A percentile compares a stretch with the other conserved stretches of the same genome.
These are phyloP conservation scores for Gryganskiella cystojenkinii DNA, from an alignment of 192 early-diverging fungal genomes.

Conservation along the genomic window DNA sequence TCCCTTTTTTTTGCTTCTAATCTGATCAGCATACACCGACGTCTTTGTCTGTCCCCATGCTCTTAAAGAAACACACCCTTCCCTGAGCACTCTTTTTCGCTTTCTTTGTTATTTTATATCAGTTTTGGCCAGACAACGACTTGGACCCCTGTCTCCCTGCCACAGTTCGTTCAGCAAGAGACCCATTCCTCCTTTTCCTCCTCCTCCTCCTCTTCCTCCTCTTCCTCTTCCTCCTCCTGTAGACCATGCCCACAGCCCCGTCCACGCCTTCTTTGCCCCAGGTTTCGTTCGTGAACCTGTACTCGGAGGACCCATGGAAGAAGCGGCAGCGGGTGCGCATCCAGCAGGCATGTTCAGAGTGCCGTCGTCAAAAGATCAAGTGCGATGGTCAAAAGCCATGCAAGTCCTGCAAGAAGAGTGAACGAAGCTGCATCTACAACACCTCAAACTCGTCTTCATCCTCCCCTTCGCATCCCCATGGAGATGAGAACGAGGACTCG, in stretches of 20 bases:
- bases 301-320: constrained; percentile 54
- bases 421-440: constrained; percentile 48
- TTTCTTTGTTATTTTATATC: too few species aligned
- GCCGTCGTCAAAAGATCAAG: constrained; percentile 57
- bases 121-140: too few species aligned
- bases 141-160: too few species aligned
- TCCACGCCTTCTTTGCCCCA: constrained; percentile 39
- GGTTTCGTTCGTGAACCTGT: constrained; percentile 53
- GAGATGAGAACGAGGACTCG: neutral
- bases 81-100: too few species aligned
- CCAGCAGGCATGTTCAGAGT: constrained; percentile 55
- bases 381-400: constrained; percentile 58
- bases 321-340: constrained; percentile 57
- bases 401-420: constrained; percentile 50
- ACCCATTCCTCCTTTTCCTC: neutral
- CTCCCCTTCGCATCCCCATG: constrained; percentile 1
- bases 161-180: too few species aligned
- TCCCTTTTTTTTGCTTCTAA: too few species aligned
- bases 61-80: too few species aligned
- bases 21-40: too few species aligned
- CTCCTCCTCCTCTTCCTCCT: neutral
- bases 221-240: neutral
- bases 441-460: constrained; percentile 17
- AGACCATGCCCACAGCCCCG: constrained; percentile 42
- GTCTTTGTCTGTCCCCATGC: too few species aligned